Percentiles rank a stretch among this genome's conserved stretches.
Conservation (phyloP, 1,284 basidiomycete genomes). For the Erythrobasidium hasegawianum region DNA sequence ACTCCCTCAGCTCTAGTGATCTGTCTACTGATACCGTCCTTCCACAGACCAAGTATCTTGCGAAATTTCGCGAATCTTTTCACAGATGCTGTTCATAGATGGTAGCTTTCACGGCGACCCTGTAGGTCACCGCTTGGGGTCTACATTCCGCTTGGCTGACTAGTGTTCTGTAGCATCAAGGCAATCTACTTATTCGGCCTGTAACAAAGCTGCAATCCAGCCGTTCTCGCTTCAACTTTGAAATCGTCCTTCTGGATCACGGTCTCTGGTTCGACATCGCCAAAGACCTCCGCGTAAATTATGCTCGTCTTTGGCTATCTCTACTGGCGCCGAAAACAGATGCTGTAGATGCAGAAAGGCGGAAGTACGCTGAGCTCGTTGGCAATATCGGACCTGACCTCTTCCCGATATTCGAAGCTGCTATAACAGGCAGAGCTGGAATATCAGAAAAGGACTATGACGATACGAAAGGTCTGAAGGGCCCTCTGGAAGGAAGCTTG, state of each 20-base stretch:
- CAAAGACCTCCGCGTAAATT: slow-evolving; percentile 64
- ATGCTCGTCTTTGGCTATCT: slow-evolving; percentile 71
- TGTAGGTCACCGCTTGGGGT: too few species aligned
- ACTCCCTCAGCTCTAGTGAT: too few species aligned
- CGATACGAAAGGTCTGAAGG: slow-evolving; percentile 32
- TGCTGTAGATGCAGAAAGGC: slow-evolving; percentile 61
- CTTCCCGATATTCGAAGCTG: slow-evolving; percentile 67
- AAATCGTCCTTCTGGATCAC: slow-evolving; percentile 87
- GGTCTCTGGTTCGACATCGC: slow-evolving; percentile 89
- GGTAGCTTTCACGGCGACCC: slow-evolving; percentile 73
- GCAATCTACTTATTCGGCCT: slow-evolving; percentile 86
- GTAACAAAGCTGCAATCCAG: slow-evolving; percentile 55
- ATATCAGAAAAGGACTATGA: slow-evolving; percentile 40
- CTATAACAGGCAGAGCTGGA: slow-evolving; percentile 64
- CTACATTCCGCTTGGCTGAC: too few species aligned
- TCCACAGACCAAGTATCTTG: slow-evolving; percentile 38
- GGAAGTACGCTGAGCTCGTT: slow-evolving; percentile 75
- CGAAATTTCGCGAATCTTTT: slow-evolving; percentile 63
- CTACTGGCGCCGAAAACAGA: slow-evolving; percentile 70
- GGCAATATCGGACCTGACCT: slow-evolving; percentile 84
- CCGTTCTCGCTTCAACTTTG: slow-evolving; percentile 86
- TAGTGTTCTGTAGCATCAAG: slow-evolving; percentile 51
- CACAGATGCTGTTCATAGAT: slow-evolving; percentile 93
- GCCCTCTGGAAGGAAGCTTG: slow-evolving; percentile 59
- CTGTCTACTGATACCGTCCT: too few species aligned